phyloP scores from a whole-genome alignment of 2,329 filamentous ascomycete species.

The Penicillium sp. region DNA sequence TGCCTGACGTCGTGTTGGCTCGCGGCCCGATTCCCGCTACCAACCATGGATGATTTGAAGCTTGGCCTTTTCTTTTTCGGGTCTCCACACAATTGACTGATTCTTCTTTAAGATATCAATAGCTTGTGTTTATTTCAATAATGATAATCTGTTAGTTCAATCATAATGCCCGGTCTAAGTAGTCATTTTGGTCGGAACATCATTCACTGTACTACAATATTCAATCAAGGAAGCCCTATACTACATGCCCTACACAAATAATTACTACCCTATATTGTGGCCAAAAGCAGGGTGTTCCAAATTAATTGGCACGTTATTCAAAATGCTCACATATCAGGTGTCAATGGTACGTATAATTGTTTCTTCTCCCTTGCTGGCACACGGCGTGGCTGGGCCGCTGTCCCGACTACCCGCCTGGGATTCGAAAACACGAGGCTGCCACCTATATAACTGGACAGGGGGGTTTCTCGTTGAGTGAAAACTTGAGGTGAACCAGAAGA shows the following conservation, averaged over 20 bases:
- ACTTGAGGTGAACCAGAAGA: not conserved
- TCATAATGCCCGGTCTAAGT: not conserved
- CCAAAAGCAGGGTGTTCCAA: conserved; percentile 2
- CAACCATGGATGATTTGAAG: conserved; percentile 5
- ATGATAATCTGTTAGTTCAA: not conserved
- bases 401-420: not conserved
- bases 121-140: not conserved
- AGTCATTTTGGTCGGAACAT: not conserved
- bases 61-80: not conserved
- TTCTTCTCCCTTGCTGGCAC: conserved; percentile 19
- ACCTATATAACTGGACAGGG: not conserved
- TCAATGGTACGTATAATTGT: not conserved
- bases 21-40: conserved; percentile 12
- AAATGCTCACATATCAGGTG: not conserved
- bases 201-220: not conserved
- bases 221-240: not conserved
- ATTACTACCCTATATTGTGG: conserved; percentile 9
- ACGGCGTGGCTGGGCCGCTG: conserved; percentile 18
- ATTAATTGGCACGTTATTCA: not conserved
- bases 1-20: conserved; percentile 4
- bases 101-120: not conserved
- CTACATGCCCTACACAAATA: conserved; percentile 1
- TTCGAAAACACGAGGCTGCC: conserved; percentile 18
- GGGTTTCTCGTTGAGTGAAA: not conserved
- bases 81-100: not conserved